These are phyloP conservation scores for Alopecurus myosuroides DNA, from an alignment of 176 grass and related monocot genomes.

Conservation along the genomic window DNA sequence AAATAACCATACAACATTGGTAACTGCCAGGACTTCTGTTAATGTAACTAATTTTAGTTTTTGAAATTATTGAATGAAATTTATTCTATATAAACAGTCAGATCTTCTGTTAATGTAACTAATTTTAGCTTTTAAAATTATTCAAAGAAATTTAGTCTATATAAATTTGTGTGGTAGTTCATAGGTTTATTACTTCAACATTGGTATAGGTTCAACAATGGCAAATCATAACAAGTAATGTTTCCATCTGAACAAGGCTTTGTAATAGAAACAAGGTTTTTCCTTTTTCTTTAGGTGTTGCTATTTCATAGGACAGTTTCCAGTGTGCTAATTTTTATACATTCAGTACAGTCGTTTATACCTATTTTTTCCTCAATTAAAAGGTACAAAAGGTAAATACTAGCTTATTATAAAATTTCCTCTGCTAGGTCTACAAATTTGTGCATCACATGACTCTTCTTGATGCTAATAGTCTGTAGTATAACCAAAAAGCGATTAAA, in stretches of 20 bases:
- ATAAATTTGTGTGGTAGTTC: background rate
- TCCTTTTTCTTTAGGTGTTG: background rate
- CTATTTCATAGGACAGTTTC: background rate
- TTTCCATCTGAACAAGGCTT: background rate
- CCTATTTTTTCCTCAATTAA: background rate
- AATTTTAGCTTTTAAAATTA: background rate
- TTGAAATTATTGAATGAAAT: background rate
- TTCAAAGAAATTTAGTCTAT: background rate
- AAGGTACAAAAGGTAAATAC: background rate
- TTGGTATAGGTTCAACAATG: background rate
- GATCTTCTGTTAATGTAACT: background rate
- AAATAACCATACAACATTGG: background rate
- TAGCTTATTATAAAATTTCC: background rate
- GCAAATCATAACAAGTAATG: too few species aligned
- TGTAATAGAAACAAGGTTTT: background rate
- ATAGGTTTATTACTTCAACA: background rate
- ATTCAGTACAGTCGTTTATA: background rate
- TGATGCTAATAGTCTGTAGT: background rate
- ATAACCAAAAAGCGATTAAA: background rate
- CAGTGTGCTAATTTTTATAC: background rate
- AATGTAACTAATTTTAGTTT: background rate
- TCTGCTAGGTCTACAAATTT: background rate
- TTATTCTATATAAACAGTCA: background rate
- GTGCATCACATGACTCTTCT: background rate
- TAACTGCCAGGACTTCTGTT: background rate